Percentiles rank a stretch among this genome's conserved stretches.
These are phyloP conservation scores for Chlamydomonas incerta DNA, from an alignment of 139 green algal genomes.

Conservation along the genomic window DNA sequence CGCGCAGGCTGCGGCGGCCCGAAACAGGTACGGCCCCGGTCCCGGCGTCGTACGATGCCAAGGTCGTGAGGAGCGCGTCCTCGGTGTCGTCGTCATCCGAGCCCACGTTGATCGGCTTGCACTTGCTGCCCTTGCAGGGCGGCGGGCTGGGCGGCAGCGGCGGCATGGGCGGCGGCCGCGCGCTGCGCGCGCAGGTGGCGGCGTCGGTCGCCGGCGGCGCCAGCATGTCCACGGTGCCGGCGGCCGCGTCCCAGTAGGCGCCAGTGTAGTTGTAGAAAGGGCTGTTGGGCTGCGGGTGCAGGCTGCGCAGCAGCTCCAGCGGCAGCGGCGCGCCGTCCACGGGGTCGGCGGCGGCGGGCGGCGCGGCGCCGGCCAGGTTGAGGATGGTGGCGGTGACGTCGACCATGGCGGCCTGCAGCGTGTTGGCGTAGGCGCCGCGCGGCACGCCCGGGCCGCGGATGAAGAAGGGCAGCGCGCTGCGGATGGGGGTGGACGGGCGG, in stretches of 20 bases:
- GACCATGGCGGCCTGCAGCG: conserved; percentile 27
- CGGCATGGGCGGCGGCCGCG: neutral
- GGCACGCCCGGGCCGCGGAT: conserved; percentile 37
- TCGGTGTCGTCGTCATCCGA: conserved; percentile 2
- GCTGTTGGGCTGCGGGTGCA: neutral
- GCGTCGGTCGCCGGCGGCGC: neutral
- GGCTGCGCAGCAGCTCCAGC: neutral
- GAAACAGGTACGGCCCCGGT: too few relatives aligned
- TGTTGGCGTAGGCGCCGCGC: neutral
- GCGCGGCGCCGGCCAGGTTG: neutral
- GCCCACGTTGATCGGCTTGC: neutral
- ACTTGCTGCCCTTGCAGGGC: neutral
- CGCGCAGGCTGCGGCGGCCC: neutral
- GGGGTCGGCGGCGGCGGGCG: neutral
- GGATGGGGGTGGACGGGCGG: too few relatives aligned
- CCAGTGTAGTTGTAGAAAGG: neutral
- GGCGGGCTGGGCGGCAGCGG: neutral
- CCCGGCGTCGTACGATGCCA: neutral
- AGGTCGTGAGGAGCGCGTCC: neutral
- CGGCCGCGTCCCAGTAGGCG: neutral
- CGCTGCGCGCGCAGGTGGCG: neutral
- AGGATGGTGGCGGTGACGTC: conserved; percentile 33
- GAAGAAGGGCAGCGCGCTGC: conserved; percentile 32
- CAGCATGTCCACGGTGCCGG: neutral
- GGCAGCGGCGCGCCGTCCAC: conserved; percentile 8